A percentile compares a stretch with the other conserved stretches of the same genome.
Evolutionary conservation across 106 monocot species (phyloP).

Genomic region (Acorus gramineus): DNA sequence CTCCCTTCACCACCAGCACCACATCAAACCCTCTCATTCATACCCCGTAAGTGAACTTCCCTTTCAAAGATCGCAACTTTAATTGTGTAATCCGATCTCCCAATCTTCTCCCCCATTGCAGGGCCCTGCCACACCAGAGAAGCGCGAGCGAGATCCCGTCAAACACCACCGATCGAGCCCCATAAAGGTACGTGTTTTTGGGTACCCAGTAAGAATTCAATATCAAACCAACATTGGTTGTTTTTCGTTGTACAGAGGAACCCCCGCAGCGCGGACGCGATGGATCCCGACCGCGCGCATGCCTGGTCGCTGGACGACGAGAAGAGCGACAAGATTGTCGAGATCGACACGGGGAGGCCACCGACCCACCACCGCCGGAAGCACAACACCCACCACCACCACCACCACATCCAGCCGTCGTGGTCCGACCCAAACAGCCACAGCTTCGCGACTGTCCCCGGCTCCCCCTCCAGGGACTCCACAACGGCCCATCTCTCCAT

Average conservation of each 20-base stretch:
- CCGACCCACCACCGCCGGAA: slow-evolving; percentile 10
- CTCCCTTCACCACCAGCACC: not conserved
- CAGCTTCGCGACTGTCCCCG: slow-evolving; percentile 26
- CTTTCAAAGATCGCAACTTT: too few species aligned
- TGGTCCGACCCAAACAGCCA: slow-evolving; percentile 46
- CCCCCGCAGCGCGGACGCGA: not conserved
- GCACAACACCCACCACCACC: not conserved
- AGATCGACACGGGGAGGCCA: slow-evolving; percentile 55
- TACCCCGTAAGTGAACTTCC: too few species aligned
- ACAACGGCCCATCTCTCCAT: slow-evolving; percentile 37
- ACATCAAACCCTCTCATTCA: slow-evolving; percentile 9
- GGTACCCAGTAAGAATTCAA: not conserved
- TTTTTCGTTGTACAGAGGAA: slow-evolving; percentile 27
- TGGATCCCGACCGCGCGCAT: slow-evolving; percentile 12
- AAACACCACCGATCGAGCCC: slow-evolving; percentile 13
- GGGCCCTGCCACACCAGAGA: slow-evolving; percentile 49
- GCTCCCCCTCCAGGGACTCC: slow-evolving; percentile 51
- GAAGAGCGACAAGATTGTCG: slow-evolving; percentile 52
- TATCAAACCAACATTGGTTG: too few species aligned
- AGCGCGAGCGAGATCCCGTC: slow-evolving; percentile 18
- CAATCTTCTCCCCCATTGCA: slow-evolving; percentile 1
- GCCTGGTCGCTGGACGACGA: slow-evolving; percentile 31
- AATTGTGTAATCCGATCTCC: not conserved
- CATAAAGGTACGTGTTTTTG: slow-evolving; percentile 24
- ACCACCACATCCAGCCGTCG: too few species aligned